phyloP scores from a whole-genome alignment of 2,329 filamentous ascomycete species.

The Fusarium chuoi region DNA sequence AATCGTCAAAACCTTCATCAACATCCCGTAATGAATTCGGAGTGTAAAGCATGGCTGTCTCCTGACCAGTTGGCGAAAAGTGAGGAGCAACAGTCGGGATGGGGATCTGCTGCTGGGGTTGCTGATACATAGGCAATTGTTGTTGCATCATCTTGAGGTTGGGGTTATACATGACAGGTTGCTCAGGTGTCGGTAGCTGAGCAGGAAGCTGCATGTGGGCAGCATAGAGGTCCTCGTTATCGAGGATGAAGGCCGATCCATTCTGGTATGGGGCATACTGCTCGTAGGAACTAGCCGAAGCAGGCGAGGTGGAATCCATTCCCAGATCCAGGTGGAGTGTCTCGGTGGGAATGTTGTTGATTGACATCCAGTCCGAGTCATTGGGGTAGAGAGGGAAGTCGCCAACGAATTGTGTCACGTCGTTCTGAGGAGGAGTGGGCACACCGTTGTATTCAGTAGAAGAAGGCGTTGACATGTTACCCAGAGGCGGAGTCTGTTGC shows the following conservation, averaged over 20 bases:
- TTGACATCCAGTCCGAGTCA: slow-evolving; percentile 57
- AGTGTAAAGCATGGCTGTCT: slow-evolving; percentile 75
- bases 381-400: slow-evolving; percentile 63
- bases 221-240: slow-evolving; percentile 71
- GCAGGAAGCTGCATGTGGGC: slow-evolving; percentile 67
- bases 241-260: slow-evolving; percentile 68
- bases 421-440: slow-evolving; percentile 68
- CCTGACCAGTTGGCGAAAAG: slow-evolving; percentile 75
- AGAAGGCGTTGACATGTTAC: slow-evolving; percentile 71
- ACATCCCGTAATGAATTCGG: slow-evolving; percentile 69
- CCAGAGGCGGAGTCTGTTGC: slow-evolving; percentile 68
- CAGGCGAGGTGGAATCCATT: slow-evolving; percentile 53
- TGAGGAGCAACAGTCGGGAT: slow-evolving; percentile 55
- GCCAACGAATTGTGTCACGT: slow-evolving; percentile 46
- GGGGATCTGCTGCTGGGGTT: slow-evolving; percentile 41
- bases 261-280: slow-evolving; percentile 72
- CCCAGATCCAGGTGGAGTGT: slow-evolving; percentile 55
- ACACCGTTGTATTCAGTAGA: slow-evolving; percentile 62
- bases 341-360: slow-evolving; percentile 46
- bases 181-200: slow-evolving; percentile 53
- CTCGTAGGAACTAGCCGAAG: slow-evolving; percentile 53
- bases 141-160: slow-evolving; percentile 55
- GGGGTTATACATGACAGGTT: slow-evolving; percentile 50
- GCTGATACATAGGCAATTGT: slow-evolving; percentile 52
- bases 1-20: slow-evolving; percentile 74